Conservation (phyloP, 192 early-diverging fungal species). For the Coemansia sp. region DNA sequence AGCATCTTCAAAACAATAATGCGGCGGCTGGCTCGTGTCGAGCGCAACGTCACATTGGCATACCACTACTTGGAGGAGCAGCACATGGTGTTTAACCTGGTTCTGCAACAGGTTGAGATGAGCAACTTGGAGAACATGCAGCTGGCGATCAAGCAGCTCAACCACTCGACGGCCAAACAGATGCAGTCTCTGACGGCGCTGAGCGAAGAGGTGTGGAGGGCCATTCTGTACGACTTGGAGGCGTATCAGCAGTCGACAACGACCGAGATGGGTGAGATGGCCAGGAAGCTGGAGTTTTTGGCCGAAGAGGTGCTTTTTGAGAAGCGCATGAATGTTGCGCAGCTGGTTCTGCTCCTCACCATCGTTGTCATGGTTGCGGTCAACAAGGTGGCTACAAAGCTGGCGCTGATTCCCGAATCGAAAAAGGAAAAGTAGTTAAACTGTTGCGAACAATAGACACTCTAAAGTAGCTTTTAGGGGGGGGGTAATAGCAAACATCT, state of each 20-base stretch:
- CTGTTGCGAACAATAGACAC: not conserved
- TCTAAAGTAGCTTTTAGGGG: too few relatives aligned
- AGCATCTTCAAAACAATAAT: slow-evolving; percentile 90
- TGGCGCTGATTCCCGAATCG: slow-evolving; percentile 52
- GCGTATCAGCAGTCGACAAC: slow-evolving; percentile 51
- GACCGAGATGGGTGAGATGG: slow-evolving; percentile 34
- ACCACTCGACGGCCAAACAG: slow-evolving; percentile 60
- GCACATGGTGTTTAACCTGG: slow-evolving; percentile 65
- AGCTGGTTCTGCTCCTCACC: slow-evolving; percentile 47
- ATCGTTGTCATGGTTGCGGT: slow-evolving; percentile 49
- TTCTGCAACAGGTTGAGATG: slow-evolving; percentile 60
- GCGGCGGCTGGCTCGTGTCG: slow-evolving; percentile 75
- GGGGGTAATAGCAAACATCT: not conserved
- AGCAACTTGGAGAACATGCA: slow-evolving; percentile 64
- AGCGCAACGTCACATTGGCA: slow-evolving; percentile 75
- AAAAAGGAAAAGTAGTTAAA: slow-evolving; percentile 48
- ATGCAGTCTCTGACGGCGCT: slow-evolving; percentile 61
- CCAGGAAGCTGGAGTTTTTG: slow-evolving; percentile 37
- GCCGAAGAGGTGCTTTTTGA: slow-evolving; percentile 56
- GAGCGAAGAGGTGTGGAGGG: slow-evolving; percentile 56
- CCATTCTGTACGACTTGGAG: slow-evolving; percentile 53
- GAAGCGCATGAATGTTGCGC: slow-evolving; percentile 56
- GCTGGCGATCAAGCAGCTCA: slow-evolving; percentile 64
- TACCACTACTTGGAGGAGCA: slow-evolving; percentile 77
- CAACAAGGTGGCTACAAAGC: slow-evolving; percentile 46